These are phyloP conservation scores for Cercospora sp. DNA, from an alignment of 2,329 filamentous ascomycete species.

Conservation along the genomic window DNA sequence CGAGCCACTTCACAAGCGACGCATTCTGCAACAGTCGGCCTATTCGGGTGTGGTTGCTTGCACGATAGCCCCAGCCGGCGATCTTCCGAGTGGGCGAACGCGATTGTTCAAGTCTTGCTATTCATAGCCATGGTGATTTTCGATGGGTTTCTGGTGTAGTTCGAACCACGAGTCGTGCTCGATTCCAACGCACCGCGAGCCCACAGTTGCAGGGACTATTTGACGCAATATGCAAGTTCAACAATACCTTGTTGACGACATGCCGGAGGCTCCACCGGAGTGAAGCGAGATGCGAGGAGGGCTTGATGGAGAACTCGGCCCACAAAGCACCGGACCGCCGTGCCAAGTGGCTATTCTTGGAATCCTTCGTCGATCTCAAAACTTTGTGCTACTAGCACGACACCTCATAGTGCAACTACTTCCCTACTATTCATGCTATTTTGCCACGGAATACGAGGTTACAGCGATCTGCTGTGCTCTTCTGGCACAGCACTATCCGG, in stretches of 20 bases:
- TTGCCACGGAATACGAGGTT: conserved; percentile 3
- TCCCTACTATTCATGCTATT: neutral
- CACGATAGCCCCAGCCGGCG: neutral
- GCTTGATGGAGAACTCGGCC: neutral
- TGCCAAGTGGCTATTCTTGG: conserved; percentile 11
- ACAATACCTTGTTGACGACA: neutral
- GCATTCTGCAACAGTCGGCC: neutral
- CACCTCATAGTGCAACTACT: conserved; percentile 5
- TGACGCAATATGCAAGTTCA: neutral
- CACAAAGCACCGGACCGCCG: neutral
- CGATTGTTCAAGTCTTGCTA: neutral
- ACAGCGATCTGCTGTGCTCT: neutral
- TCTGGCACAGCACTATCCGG: neutral
- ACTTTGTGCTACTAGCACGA: conserved; percentile 1
- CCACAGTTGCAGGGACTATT: neutral
- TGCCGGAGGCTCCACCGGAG: neutral
- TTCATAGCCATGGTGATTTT: neutral
- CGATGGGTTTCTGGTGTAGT: neutral
- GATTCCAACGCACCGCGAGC: neutral
- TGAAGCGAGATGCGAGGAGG: neutral
- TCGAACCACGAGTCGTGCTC: neutral
- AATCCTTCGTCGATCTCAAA: conserved; percentile 8
- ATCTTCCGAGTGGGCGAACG: neutral
- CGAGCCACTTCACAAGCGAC: neutral
- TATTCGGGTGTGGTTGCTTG: neutral